Percentiles rank a stretch among this genome's conserved stretches.
Evolutionary conservation across 495 filamentous ascomycete species (phyloP).

Genomic region (Aspergillus heteromorphus): DNA sequence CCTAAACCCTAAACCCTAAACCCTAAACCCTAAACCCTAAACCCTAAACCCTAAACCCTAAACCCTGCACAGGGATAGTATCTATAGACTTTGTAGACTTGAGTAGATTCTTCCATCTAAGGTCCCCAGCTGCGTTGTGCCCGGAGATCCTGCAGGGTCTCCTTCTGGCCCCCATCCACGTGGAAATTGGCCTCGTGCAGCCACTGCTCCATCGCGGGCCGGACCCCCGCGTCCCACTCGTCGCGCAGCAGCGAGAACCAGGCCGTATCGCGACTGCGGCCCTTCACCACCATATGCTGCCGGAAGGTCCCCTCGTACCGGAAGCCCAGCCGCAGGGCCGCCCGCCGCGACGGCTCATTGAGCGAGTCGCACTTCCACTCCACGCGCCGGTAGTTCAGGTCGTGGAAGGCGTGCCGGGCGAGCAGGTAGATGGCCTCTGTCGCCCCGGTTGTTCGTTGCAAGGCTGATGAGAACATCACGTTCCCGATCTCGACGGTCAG

Average conservation of each 20-base stretch:
- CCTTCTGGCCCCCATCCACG: slow-evolving; percentile 38
- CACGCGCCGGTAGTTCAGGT: slow-evolving; percentile 46
- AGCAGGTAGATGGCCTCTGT: slow-evolving; percentile 51
- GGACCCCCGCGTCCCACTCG: slow-evolving; percentile 48
- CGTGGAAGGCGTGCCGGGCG: slow-evolving; percentile 39
- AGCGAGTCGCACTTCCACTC: slow-evolving; percentile 55
- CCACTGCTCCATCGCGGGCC: slow-evolving; percentile 42
- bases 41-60: too few species aligned
- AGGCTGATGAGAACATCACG: slow-evolving; percentile 37
- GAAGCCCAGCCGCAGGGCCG: slow-evolving; percentile 50
- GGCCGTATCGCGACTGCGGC: slow-evolving; percentile 48
- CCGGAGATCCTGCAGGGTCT: slow-evolving; percentile 24
- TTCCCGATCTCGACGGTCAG: slow-evolving; percentile 45
- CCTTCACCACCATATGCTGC: slow-evolving; percentile 53
- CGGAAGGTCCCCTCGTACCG: slow-evolving; percentile 49
- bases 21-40: too few species aligned
- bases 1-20: too few species aligned
- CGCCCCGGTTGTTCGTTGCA: slow-evolving; percentile 45
- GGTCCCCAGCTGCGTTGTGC: too few species aligned
- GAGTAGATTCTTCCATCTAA: too few species aligned
- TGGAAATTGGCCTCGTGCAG: slow-evolving; percentile 44
- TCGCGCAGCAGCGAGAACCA: slow-evolving; percentile 49
- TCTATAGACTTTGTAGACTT: too few species aligned
- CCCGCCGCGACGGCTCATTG: slow-evolving; percentile 42
- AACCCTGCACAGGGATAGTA: too few species aligned